Evolutionary conservation across 2,329 filamentous ascomycete species (phyloP), one percentile per base, ranked within the genome.

Genomic region (Bisporella sp.): DNA sequence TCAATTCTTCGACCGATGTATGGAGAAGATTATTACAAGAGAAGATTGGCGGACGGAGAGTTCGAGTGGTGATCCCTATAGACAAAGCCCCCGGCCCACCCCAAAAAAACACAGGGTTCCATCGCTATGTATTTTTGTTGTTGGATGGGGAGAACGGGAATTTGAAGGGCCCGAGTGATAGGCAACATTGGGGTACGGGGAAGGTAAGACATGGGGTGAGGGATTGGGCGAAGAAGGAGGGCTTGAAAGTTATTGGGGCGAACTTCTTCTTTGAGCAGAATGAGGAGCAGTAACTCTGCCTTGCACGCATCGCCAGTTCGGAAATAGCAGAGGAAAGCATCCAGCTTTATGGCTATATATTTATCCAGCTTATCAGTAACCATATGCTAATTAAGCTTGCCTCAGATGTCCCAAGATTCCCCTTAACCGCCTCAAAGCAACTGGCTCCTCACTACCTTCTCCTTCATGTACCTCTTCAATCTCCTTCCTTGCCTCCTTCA

Each of bases 31-130:
- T 42, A 29, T 42, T 21, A 42, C 28, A 42, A 28, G n/a, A 28
- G 41, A 21, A 7, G 28, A 42, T 7, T 11, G 9, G 7, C 2
- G 5, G 28, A 21, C 30, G 4, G 28, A 30, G 42, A 11, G 41
- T 12, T 8, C 6, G 30, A 12, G 41, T 52, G 11, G 46, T 12
- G 1, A 13, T 28, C 21, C 6, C n/a, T 39, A 32, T 66, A 51
- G 80, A 79, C 57, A 73, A 78, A 56, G 69, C 76, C 5, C 78
- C 78, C 0, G 71, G 70, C 5, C 77, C 78, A 31, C 78, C 78
- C 0, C 64, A 70, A 5, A 75, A 76, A 64, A 21, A 21, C 2
- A 81, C 78, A 0, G 76, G 77, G 3, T 73, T 74, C 57, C 78
- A 81, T 58, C 68, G 78, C 48, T 81, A 81, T 60, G 73, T 81